A percentile compares a stretch with the other conserved stretches of the same genome.
These are phyloP conservation scores for Pseudonitzschia pungens DNA, from an alignment of 108 stramenopile species.

Conservation along the genomic window DNA sequence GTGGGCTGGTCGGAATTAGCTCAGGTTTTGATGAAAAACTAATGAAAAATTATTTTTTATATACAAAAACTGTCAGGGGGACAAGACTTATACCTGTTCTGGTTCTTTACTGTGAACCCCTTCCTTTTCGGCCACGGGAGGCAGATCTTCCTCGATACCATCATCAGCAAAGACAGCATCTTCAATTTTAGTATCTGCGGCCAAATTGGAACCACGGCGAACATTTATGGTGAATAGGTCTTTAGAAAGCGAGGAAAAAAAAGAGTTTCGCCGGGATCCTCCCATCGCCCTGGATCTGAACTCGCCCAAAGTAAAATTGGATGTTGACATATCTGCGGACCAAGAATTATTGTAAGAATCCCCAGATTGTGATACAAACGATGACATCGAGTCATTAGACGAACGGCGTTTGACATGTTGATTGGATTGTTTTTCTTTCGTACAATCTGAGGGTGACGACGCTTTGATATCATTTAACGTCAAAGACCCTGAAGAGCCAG, in stretches of 20 bases:
- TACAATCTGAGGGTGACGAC: not conserved
- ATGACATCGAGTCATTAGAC: not conserved
- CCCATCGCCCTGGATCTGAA: not conserved
- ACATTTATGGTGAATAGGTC: conserved; percentile 60
- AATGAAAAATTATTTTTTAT: too few species aligned
- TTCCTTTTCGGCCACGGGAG: not conserved
- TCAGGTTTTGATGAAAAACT: too few species aligned
- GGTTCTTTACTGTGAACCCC: not conserved
- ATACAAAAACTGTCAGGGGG: too few species aligned
- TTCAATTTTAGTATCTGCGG: conserved; percentile 72
- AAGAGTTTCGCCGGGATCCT: not conserved
- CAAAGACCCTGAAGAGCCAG: not conserved
- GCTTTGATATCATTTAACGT: not conserved
- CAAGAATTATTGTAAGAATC: not conserved
- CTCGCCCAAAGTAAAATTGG: conserved; percentile 11
- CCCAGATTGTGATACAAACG: not conserved
- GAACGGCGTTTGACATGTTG: not conserved
- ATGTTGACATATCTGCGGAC: not conserved
- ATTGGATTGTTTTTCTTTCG: not conserved
- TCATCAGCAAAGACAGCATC: not conserved
- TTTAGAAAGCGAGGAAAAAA: conserved; percentile 1
- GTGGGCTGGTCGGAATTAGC: too few species aligned
- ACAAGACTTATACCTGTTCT: too few species aligned
- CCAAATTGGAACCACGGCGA: conserved; percentile 98
- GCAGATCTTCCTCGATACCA: not conserved